Evolutionary conservation across 352 stramenopile species (phyloP).

Genomic region (Globisporangium echinulatum): DNA sequence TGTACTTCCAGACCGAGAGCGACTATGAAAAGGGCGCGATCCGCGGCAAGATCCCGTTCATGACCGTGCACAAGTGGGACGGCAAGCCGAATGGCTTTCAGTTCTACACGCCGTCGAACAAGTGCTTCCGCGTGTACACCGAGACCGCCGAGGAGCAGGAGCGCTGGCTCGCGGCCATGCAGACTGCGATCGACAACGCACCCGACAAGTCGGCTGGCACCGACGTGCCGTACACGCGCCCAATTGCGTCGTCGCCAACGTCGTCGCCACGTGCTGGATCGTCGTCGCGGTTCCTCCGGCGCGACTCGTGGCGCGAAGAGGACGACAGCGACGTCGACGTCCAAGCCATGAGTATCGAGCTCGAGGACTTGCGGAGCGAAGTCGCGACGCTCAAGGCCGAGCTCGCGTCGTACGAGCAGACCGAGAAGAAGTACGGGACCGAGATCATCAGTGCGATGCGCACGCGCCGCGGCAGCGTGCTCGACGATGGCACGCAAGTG

Average conservation of each 20-base stretch:
- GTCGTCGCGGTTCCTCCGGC: conserved; percentile 36
- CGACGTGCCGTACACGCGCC: conserved; percentile 54
- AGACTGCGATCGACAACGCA: conserved; percentile 54
- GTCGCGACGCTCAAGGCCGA: conserved; percentile 66
- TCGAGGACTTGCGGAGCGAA: conserved; percentile 71
- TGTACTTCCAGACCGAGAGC: conserved; percentile 70
- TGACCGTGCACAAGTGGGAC: conserved; percentile 77
- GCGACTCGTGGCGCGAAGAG: conserved; percentile 77
- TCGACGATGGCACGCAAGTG: conserved; percentile 75
- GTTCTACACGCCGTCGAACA: conserved; percentile 82
- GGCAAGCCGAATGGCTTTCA: conserved; percentile 84
- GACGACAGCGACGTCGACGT: conserved; percentile 40
- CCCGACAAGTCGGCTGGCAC: conserved; percentile 64
- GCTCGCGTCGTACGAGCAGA: conserved; percentile 68
- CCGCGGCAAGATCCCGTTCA: conserved; percentile 79
- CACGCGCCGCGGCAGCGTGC: conserved; percentile 51
- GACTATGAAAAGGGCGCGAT: conserved; percentile 70
- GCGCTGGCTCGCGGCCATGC: conserved; percentile 68
- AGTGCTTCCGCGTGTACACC: conserved; percentile 83
- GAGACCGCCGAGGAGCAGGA: conserved; percentile 60
- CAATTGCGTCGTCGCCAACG: conserved; percentile 57
- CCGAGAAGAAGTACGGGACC: conserved; percentile 66
- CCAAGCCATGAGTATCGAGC: conserved; percentile 50
- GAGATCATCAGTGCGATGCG: conserved; percentile 47
- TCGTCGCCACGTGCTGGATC: conserved; percentile 36